Percentiles rank a stretch among this genome's conserved stretches.
phyloP scores from a whole-genome alignment of 441 rosid genomes.

The Omphalea diandra region DNA sequence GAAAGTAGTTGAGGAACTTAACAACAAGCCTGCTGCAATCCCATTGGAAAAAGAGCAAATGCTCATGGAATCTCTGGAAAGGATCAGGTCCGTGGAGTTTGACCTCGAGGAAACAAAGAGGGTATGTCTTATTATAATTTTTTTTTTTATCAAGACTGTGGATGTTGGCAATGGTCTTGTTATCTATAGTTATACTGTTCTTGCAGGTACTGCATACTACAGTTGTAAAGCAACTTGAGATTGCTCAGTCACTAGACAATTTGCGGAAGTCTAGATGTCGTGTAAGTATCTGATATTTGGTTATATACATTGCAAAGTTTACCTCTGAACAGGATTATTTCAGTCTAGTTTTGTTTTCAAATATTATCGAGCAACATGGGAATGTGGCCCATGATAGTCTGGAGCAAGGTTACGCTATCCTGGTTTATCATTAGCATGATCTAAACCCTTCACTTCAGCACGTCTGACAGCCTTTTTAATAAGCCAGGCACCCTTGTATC shows the following conservation, averaged over 20 bases:
- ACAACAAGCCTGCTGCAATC: conserved; percentile 61
- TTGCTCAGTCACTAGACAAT: conserved; percentile 54
- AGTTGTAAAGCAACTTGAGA: conserved; percentile 76
- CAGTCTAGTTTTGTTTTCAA: not conserved
- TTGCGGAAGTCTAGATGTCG: conserved; percentile 54
- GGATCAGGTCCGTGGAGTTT: conserved; percentile 82
- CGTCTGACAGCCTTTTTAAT: not conserved
- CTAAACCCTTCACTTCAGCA: not conserved
- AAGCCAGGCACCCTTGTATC: too few relatives aligned
- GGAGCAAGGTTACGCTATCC: too few relatives aligned
- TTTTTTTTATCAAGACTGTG: conserved; percentile 1
- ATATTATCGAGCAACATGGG: conserved; percentile 2
- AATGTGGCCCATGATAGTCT: not conserved
- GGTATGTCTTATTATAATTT: conserved; percentile 40
- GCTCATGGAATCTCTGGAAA: conserved; percentile 76
- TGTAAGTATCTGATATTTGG: conserved; percentile 45
- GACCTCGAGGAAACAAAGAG: conserved; percentile 92
- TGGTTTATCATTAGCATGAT: not conserved
- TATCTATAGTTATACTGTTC: conserved; percentile 5
- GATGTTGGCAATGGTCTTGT: not conserved
- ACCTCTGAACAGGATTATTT: not conserved
- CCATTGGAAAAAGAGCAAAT: conserved; percentile 84
- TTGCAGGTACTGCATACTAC: conserved; percentile 71
- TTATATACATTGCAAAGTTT: not conserved
- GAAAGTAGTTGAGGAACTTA: conserved; percentile 57